These are phyloP conservation scores for Ophiostoma ips DNA, from an alignment of 2,329 filamentous ascomycete species.

Conservation along the genomic window DNA sequence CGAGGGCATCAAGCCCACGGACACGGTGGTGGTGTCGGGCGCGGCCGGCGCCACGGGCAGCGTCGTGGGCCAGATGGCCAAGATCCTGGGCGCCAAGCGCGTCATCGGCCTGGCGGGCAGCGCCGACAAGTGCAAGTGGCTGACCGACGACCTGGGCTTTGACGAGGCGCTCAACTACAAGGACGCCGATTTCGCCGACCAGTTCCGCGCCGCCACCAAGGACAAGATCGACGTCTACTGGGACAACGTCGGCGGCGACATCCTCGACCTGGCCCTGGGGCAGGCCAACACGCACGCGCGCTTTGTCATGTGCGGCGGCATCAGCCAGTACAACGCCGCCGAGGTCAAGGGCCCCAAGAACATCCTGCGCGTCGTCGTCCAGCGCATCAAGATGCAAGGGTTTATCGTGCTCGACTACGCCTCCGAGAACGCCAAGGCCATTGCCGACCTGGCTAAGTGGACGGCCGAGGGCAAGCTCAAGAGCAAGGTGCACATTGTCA, in stretches of 20 bases:
- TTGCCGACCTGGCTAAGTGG: slow-evolving; percentile 51
- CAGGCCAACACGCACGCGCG: slow-evolving; percentile 49
- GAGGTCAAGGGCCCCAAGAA: slow-evolving; percentile 39
- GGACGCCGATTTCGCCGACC: slow-evolving; percentile 41
- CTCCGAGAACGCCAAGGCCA: slow-evolving; percentile 41
- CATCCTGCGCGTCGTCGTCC: slow-evolving; percentile 16
- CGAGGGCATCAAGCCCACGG: slow-evolving; percentile 32
- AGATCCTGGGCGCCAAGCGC: slow-evolving; percentile 39
- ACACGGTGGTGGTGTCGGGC: slow-evolving; percentile 53
- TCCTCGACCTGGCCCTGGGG: slow-evolving; percentile 49
- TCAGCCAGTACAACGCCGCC: slow-evolving; percentile 53
- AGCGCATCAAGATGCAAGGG: slow-evolving; percentile 48
- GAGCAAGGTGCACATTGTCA: slow-evolving; percentile 55
- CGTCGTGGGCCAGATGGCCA: slow-evolving; percentile 53
- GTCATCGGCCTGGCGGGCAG: slow-evolving; percentile 42
- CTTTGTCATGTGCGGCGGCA: slow-evolving; percentile 58
- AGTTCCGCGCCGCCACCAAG: slow-evolving; percentile 45
- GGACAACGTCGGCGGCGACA: slow-evolving; percentile 60
- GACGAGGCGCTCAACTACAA: slow-evolving; percentile 60
- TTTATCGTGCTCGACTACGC: slow-evolving; percentile 60
- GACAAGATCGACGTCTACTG: slow-evolving; percentile 53
- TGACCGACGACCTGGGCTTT: slow-evolving; percentile 50
- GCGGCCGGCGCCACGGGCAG: slow-evolving; percentile 55
- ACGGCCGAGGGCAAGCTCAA: slow-evolving; percentile 58
- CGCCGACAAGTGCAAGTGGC: slow-evolving; percentile 45